A percentile compares a stretch with the other conserved stretches of the same genome.
phyloP scores from a whole-genome alignment of 2,329 filamentous ascomycete species.

The Lomentospora prolificans region DNA sequence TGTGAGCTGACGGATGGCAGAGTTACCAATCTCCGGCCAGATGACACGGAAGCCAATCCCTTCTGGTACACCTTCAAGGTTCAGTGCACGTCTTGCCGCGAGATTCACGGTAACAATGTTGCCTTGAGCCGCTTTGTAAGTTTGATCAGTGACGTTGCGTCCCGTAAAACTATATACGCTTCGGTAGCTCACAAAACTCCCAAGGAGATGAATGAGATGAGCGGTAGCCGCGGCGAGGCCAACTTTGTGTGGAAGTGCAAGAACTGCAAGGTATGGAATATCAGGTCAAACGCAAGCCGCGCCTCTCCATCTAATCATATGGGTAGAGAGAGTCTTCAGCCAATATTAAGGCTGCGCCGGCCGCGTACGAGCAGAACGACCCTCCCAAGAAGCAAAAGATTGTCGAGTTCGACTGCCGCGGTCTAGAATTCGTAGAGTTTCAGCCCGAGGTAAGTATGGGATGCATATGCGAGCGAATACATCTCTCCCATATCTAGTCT shows the following conservation, averaged over 20 bases:
- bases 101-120: conserved; percentile 79
- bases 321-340: conserved; percentile 72
- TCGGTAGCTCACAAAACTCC: too few relatives aligned
- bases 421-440: conserved; percentile 86
- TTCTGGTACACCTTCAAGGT: conserved; percentile 99
- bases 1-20: conserved; percentile 33
- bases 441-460: conserved; percentile 73
- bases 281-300: not conserved
- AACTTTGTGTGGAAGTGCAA: conserved; percentile 99
- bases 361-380: conserved; percentile 59
- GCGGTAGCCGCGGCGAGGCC: conserved; percentile 85
- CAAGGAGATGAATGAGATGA: conserved; percentile 89
- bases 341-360: conserved; percentile 66
- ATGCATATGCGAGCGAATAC: too few relatives aligned
- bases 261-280: conserved; percentile 73
- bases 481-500: too few relatives aligned
- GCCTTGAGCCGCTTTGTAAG: conserved; percentile 81
- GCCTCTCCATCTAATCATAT: not conserved
- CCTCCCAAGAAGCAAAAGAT: conserved; percentile 70
- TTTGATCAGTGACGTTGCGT: too few relatives aligned
- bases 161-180: too few relatives aligned
- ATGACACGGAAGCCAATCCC: conserved; percentile 68
- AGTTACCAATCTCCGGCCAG: conserved; percentile 79
- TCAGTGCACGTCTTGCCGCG: conserved; percentile 94
- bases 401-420: conserved; percentile 86